Percentiles rank a stretch among this genome's conserved stretches.
Evolutionary conservation across 768 basidiomycete species (phyloP).

Genomic region (Trametopsis cervina): DNA sequence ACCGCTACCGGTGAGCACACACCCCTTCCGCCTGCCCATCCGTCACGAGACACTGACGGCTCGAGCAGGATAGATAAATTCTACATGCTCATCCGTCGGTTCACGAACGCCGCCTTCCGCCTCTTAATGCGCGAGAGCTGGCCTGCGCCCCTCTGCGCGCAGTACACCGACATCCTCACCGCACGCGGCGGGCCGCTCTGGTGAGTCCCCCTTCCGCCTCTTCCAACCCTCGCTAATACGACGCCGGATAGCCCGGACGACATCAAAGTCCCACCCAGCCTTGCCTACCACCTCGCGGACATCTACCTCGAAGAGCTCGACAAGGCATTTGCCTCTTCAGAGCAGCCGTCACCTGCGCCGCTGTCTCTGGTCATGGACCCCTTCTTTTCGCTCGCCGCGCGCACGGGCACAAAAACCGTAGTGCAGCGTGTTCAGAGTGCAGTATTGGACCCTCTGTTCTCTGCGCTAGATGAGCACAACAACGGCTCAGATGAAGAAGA

Average conservation of each 20-base stretch:
- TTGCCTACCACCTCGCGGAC: slow-evolving; percentile 84
- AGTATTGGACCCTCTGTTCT: slow-evolving; percentile 64
- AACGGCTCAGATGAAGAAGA: slow-evolving; percentile 19
- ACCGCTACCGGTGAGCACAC: slow-evolving; percentile 67
- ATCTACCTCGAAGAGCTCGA: slow-evolving; percentile 89
- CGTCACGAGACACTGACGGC: background rate
- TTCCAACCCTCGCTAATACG: background rate
- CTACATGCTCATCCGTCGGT: slow-evolving; percentile 89
- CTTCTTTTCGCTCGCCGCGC: slow-evolving; percentile 66
- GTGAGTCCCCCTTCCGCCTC: slow-evolving; percentile 34
- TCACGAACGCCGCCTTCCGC: slow-evolving; percentile 79
- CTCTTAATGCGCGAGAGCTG: slow-evolving; percentile 68
- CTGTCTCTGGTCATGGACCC: slow-evolving; percentile 55
- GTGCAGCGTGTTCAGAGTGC: slow-evolving; percentile 68
- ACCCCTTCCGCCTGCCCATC: background rate
- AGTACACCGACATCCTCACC: slow-evolving; percentile 65
- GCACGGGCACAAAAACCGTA: slow-evolving; percentile 53
- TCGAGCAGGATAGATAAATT: slow-evolving; percentile 86
- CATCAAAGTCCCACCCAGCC: slow-evolving; percentile 63
- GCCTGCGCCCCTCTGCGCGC: slow-evolving; percentile 45
- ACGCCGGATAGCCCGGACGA: slow-evolving; percentile 50
- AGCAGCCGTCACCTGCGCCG: slow-evolving; percentile 34
- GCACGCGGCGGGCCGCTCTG: slow-evolving; percentile 74
- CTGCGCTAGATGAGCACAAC: slow-evolving; percentile 30
- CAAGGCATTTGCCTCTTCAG: slow-evolving; percentile 36